Base-by-base conservation (phyloP, 768 basidiomycete species). In the Nidula microcarpa region DNA sequence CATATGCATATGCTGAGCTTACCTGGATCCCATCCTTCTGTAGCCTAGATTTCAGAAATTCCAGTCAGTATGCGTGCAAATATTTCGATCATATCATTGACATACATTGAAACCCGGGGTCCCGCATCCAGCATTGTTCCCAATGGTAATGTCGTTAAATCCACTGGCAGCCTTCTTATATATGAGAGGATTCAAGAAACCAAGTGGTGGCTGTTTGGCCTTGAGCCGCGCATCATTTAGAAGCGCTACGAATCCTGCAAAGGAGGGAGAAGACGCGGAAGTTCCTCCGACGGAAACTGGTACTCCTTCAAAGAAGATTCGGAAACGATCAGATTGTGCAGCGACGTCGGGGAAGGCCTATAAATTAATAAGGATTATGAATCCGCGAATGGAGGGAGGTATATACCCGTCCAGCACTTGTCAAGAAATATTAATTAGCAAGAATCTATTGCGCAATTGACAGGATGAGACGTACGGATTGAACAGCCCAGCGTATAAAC, bases 321-420 rank as follows among this genome's bases (percentile, higher is more conserved):
- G 63, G 74, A 80, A 89, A 37, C 66, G 58, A 51, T 62, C 56
- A 1, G 73, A 70, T 62, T 84, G 85, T 1, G 86, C 84, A 1
- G 85, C 67, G 44, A 89, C 84, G 54, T 89, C 87, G 3, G 87
- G 87, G 55, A 74, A 67, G 30, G 72, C 85, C 85, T 79, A 47
- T 11, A 47, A n/a, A n/a, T n/a, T n/a, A n/a, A n/a, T n/a, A n/a
- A n/a, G n/a, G n/a, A n/a, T n/a, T n/a, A n/a, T n/a, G n/a, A n/a
- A n/a, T n/a, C n/a, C n/a, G n/a, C n/a, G n/a, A n/a, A n/a, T n/a
- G n/a, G n/a, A n/a, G n/a, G n/a, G n/a, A n/a, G n/a, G n/a, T 49
- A 49, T 10, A 30, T 49, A 32, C 32, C 17, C 13, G 9, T 13
- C 33, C 47, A 8, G 47, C 47, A 6, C 47, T 30, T 6, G 9